Evolutionary conservation across 83 land plant genomes (phyloP), one percentile per base, ranked within the genome.

Genomic region (Isoetes engelmannii): DNA sequence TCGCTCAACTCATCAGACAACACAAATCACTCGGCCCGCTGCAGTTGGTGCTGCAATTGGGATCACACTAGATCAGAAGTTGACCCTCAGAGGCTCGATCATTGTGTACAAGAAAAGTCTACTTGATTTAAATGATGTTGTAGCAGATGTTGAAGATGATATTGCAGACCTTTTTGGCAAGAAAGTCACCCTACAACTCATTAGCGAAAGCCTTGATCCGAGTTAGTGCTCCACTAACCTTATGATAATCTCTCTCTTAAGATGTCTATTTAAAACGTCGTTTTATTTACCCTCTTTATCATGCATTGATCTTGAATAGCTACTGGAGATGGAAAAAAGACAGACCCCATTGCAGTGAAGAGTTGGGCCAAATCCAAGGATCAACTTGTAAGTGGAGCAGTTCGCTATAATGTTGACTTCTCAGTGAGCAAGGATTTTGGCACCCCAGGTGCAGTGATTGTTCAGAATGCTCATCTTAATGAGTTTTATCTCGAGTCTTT

Each of bases 111-210:
- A 28, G 37, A 28, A 28, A 2, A 28, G 2, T 28, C 37, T 28
- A 2, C 37, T 28, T 28, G 37, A 28, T 28, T 2, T 28, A 28
- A 28, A 0, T 28, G 37, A 28, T 28, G 2, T 2, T 28, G 37
- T 2, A 28, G 37, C 37, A 28, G 37, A 28, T 2, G 37, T 2
- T 28, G 1, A 28, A 28, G 37, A 28, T 28, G 37, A 28, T 28
- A 28, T 2, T 2, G 1, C 2, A 0, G 37, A 28, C 37, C 37
- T 28, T 28, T 2, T 28, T 28, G 67, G 67, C 19, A 8, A 64
- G 17, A 44, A n/a, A 43, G 67, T 68, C 55, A 48, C 5, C 12
- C 68, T 70, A 12, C 72, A 70, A n/a, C 72, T 70, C 7, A 12
- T 70, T 18, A 70, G 72, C 7, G 45, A 8, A 15, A n/a, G 10